Base-by-base conservation (phyloP, 176 grass and related monocot species). In the Musa troglodytarum region DNA sequence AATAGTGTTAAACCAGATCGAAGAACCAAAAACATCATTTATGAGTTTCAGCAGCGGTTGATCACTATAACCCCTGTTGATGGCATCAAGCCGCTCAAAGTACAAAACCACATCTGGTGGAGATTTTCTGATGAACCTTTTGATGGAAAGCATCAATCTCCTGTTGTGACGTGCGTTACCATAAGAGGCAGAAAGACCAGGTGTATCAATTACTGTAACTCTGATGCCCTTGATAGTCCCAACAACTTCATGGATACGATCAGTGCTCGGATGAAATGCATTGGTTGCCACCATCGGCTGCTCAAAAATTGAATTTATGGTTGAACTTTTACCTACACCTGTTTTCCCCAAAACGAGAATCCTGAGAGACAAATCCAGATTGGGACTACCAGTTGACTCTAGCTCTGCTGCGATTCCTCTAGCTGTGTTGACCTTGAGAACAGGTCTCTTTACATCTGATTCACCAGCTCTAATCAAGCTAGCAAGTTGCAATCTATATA, bases 1-100 rank as follows among this genome's bases (percentile, higher is more conserved):
- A 65, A 87, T 75, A 53, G 94, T 93, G 72, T 87, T 93, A 80
- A 97, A 97, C 94, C 90, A 97, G 78, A 97, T 87, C 9, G 94
- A 89, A 74, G 89, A 85, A 49, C 94, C 75, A 85, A 97, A 90
- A 12, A 78, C 84, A 76, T 97, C 94, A 81, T 83, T 97, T 76
- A 97, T 87, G 80, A 97, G 90, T 74, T 91, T 97, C 75, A 97
- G 74, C 49, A 97, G 75, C 0, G 88, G 86, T 53, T 82, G 91
- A 67, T 90, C 88, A 75, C 75, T 91, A 77, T 83, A 93, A 71
- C 71, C 81, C 74, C 71, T 83, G 49, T 81, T 82, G 63, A 88
- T 81, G 81, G 78, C 82, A 73, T 97, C 90, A 57, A 97, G 64
- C 16, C 94, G 82, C 69, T 97, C 94, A 26, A 88, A 87, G 72